These are phyloP conservation scores for Apiospora saccharicola DNA, from an alignment of 2,329 filamentous ascomycete genomes.

Conservation along the genomic window DNA sequence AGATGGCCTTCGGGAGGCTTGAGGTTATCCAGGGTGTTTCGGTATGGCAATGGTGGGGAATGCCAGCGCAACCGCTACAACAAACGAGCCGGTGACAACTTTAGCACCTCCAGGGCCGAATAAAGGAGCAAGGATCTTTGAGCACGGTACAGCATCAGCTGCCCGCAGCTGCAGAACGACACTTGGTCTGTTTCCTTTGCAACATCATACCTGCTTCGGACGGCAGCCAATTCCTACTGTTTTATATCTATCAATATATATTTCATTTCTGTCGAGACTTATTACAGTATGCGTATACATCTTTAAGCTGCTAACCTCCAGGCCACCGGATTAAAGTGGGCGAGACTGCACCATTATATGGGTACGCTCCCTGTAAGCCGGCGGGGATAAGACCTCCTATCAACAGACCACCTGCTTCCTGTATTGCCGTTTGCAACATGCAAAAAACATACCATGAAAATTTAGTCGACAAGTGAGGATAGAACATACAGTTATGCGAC, in stretches of 20 bases:
- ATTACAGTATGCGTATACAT: neutral
- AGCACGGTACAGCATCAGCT: slow-evolving; percentile 1
- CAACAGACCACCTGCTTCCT: neutral
- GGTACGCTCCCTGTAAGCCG: neutral
- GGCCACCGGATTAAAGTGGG: neutral
- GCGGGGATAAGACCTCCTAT: neutral
- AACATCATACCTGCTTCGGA: neutral
- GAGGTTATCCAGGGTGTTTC: slow-evolving; percentile 1
- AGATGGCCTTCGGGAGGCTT: neutral
- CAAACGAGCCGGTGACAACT: neutral
- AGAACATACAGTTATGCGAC: neutral
- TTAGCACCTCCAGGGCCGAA: slow-evolving; percentile 5
- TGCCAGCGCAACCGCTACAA: slow-evolving; percentile 13
- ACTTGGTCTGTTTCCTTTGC: neutral
- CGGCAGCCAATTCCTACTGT: neutral
- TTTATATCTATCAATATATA: neutral
- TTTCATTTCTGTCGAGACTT: neutral
- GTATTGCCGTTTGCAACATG: neutral
- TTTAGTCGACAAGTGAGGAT: neutral
- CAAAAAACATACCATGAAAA: neutral
- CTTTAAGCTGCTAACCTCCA: neutral
- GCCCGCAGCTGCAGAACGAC: neutral
- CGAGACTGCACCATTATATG: neutral
- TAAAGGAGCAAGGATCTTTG: slow-evolving; percentile 13
- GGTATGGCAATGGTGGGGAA: slow-evolving; percentile 4